Base-by-base conservation (phyloP, 2,329 filamentous ascomycete genomes). In the Cladophialophora bantiana region DNA sequence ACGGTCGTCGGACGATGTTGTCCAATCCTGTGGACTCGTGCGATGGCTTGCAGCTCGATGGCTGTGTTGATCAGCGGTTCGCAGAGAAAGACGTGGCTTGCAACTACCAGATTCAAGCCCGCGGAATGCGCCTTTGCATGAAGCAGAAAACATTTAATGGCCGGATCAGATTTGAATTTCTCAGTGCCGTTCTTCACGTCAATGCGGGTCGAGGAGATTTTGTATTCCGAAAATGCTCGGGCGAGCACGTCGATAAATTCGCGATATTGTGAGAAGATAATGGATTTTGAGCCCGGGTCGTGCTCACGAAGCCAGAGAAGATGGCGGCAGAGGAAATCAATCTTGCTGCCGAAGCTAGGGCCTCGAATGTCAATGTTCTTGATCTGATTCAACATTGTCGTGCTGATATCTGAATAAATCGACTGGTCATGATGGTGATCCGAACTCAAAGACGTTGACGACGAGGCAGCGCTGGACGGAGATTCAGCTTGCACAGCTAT, bases 41-140 rank as follows among this genome's bases (percentile, higher is more conserved):
- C 94, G 74, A 98, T 96, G 13, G 94, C 94, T 78, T 99, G 95
- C 9, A 98, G 84, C 78, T 98, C 95, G 15, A 99, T 88, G 0
- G 94, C 93, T 0, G 94, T 94, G 75, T 98, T 97, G 72, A 98
- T 88, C 3, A 98, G 83, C 2, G 95, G 95, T 76, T 99, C 95
- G 77, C 93, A 97, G 4, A 99, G 85, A 75, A 98, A 96, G 1
- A 98, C 93, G 75, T 98, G 93, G 56, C 89, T 97, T 4, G 94
- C 95, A 73, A 96, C 94, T 71, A 97, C 90, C 0, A 99, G 85
- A 68, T 96, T 98, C 35, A 99, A 83, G 0, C 95, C 95, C 1
- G 91, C 94, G 0, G 92, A 90, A 76, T 97, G 92, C 0, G 92
- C 91, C 71, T 93, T 91, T 5, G 94, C 94, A 75, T 97, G 93